Evolutionary conservation across 306 rosid species (phyloP).

Genomic region (Pterocarpus santalinus): DNA sequence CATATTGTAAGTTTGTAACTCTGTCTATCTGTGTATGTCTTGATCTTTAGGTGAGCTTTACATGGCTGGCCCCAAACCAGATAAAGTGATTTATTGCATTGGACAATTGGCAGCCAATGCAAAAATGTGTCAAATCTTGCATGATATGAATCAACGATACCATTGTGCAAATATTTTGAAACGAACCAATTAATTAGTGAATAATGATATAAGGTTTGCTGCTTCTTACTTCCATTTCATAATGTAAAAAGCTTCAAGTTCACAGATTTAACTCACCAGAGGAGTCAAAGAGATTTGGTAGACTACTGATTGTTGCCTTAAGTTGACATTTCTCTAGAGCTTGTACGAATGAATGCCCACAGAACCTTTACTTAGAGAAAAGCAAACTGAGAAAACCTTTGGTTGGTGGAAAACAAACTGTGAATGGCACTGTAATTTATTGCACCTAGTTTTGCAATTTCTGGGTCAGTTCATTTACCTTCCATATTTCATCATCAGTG

Average conservation of each 20-base stretch:
- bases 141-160: neutral
- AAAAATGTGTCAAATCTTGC: neutral
- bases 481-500: constrained; percentile 76
- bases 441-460: neutral
- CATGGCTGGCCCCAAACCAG: no score
- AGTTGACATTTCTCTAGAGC: constrained; percentile 85
- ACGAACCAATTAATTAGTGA: neutral
- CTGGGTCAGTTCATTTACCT: constrained; percentile 50
- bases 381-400: neutral
- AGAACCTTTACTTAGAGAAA: neutral
- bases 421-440: neutral
- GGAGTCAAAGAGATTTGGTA: constrained; percentile 66
- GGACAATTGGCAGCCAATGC: no score
- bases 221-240: neutral
- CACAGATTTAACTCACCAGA: constrained; percentile 53
- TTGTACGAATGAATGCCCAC: constrained; percentile 31
- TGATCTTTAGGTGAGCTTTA: no score
- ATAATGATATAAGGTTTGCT: neutral
- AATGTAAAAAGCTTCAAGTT: neutral
- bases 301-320: constrained; percentile 57
- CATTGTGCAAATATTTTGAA: neutral
- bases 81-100: no score
- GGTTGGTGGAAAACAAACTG: neutral
- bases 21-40: no score
- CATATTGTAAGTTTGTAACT: no score